phyloP scores from a whole-genome alignment of 2,329 filamentous ascomycete species.

The Fusarium virguliforme region DNA sequence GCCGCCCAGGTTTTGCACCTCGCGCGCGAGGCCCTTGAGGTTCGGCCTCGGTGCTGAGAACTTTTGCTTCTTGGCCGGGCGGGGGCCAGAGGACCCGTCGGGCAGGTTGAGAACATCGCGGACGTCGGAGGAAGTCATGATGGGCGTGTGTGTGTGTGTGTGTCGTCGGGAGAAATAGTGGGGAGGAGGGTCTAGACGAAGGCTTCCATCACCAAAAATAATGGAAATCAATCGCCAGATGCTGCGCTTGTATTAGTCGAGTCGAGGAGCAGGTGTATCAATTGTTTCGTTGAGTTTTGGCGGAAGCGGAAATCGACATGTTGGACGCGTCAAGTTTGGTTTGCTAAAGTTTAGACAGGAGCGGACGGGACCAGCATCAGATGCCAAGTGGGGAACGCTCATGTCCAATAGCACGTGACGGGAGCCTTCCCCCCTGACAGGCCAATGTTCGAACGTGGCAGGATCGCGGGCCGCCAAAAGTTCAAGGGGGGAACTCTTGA shows the following conservation, averaged over 20 bases:
- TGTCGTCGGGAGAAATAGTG: constrained; percentile 25
- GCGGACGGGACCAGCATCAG: constrained; percentile 13
- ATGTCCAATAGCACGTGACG: constrained; percentile 56
- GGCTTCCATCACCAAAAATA: constrained; percentile 46
- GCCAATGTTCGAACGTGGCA: constrained; percentile 69
- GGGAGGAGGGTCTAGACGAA: constrained; percentile 25
- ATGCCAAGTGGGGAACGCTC: not conserved
- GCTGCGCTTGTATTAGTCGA: not conserved
- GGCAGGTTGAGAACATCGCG: constrained; percentile 91
- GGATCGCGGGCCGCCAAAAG: constrained; percentile 55
- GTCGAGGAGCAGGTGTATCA: constrained; percentile 2
- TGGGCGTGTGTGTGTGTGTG: constrained; percentile 47
- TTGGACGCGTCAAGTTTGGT: constrained; percentile 43
- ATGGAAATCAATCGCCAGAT: constrained; percentile 21
- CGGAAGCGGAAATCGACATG: constrained; percentile 21
- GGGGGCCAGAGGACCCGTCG: constrained; percentile 65
- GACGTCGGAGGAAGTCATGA: constrained; percentile 84
- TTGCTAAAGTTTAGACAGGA: constrained; percentile 23
- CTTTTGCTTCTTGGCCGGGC: constrained; percentile 84
- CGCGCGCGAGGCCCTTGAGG: constrained; percentile 75
- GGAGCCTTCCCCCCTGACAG: constrained; percentile 51
- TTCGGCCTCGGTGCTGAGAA: constrained; percentile 72
- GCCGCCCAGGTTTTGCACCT: constrained; percentile 76
- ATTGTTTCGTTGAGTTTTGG: constrained; percentile 17
- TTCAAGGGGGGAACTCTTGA: constrained; percentile 37